These are phyloP conservation scores for Dictyostelium firmibasis DNA, from an alignment of 78 protist genomes.

Conservation along the genomic window DNA sequence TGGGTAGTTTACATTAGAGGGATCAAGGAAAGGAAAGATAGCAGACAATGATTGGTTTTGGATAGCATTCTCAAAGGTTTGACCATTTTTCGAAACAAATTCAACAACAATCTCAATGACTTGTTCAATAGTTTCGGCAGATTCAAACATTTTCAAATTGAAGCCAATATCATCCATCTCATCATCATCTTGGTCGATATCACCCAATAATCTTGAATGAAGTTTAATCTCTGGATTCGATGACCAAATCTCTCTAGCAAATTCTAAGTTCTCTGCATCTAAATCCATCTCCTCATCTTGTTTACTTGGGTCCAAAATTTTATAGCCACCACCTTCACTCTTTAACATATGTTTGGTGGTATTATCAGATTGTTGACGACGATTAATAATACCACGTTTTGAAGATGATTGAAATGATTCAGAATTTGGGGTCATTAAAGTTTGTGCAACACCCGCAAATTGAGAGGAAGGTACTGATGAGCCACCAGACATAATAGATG, in stretches of 20 bases:
- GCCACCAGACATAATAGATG: too few species aligned
- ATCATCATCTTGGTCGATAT: background rate
- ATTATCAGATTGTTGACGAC: background rate
- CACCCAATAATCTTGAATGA: conserved; percentile 6
- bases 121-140: conserved; percentile 44
- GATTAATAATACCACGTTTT: background rate
- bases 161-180: conserved; percentile 14
- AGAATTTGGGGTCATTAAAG: background rate
- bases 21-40: conserved; percentile 37
- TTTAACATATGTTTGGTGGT: background rate
- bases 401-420: background rate
- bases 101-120: conserved; percentile 60
- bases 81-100: conserved; percentile 69
- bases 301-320: background rate
- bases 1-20: background rate
- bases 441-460: background rate
- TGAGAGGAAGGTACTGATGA: background rate
- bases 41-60: conserved; percentile 26
- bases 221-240: conserved; percentile 51
- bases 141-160: conserved; percentile 28
- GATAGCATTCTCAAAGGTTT: conserved; percentile 40
- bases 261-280: conserved; percentile 57
- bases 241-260: conserved; percentile 72
- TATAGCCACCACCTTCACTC: background rate
- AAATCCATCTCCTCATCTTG: conserved; percentile 63